A percentile compares a stretch with the other conserved stretches of the same genome.
Evolutionary conservation across 352 stramenopile genomes (phyloP).

Genomic region (Globisporangium paroecandrum): DNA sequence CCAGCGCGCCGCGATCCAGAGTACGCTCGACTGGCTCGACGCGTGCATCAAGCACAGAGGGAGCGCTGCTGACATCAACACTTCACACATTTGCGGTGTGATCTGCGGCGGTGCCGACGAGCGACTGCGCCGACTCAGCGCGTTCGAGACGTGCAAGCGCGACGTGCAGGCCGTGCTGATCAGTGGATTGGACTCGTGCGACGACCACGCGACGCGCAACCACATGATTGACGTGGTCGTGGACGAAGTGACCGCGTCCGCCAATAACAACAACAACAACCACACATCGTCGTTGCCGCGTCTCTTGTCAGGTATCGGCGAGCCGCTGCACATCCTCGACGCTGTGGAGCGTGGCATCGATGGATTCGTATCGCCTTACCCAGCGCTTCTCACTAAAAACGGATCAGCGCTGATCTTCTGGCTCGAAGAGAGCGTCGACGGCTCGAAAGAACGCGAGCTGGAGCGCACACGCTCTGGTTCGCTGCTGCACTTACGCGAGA

Average conservation of each 20-base stretch:
- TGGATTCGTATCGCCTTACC: conserved; percentile 69
- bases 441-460: conserved; percentile 24
- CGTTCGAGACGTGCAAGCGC: conserved; percentile 62
- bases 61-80: background rate
- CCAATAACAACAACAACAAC: conserved; percentile 12
- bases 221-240: conserved; percentile 47
- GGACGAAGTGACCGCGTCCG: conserved; percentile 23
- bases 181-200: conserved; percentile 52
- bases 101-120: conserved; percentile 64
- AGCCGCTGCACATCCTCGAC: conserved; percentile 58
- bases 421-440: conserved; percentile 36
- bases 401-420: conserved; percentile 60
- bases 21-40: conserved; percentile 70
- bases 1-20: conserved; percentile 59
- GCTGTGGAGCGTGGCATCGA: conserved; percentile 55
- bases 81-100: conserved; percentile 51
- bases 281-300: conserved; percentile 50
- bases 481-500: conserved; percentile 67
- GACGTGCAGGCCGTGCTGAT: conserved; percentile 64
- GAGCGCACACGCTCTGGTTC: conserved; percentile 35
- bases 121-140: conserved; percentile 45
- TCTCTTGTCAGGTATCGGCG: conserved; percentile 60
- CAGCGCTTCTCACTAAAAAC: conserved; percentile 41
- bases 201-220: conserved; percentile 31
- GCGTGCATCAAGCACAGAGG: conserved; percentile 33